phyloP scores from a whole-genome alignment of 2,329 filamentous ascomycete genomes.

The Aureobasidium sp. region DNA sequence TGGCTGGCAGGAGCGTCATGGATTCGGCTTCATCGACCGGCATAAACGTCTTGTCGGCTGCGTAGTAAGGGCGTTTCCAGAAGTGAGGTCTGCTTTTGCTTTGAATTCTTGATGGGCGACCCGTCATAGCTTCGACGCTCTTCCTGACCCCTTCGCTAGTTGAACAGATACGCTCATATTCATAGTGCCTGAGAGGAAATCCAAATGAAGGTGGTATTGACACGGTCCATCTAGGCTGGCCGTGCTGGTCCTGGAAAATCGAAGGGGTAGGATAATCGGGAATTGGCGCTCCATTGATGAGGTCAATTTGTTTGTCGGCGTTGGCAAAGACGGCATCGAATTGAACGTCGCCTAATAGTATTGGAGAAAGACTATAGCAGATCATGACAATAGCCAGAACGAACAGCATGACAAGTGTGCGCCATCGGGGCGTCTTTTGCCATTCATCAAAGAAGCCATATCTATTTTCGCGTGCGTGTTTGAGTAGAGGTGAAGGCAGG shows the following conservation, averaged over 20 bases:
- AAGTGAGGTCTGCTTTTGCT: constrained; percentile 35
- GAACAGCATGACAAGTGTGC: constrained; percentile 17
- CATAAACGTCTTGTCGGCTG: constrained; percentile 61
- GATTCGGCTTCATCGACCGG: constrained; percentile 66
- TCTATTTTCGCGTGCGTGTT: constrained; percentile 15
- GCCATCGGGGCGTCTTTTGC: not conserved
- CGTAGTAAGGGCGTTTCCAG: constrained; percentile 48
- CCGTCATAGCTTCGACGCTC: constrained; percentile 25
- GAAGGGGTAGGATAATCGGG: constrained; percentile 68
- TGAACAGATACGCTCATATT: constrained; percentile 64
- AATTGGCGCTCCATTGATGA: constrained; percentile 58
- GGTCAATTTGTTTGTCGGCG: constrained; percentile 46
- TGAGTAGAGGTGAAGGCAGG: constrained; percentile 21
- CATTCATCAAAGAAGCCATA: constrained; percentile 4
- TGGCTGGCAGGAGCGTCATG: constrained; percentile 51
- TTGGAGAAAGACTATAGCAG: constrained; percentile 15
- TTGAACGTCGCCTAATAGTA: constrained; percentile 21
- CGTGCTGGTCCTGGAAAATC: constrained; percentile 57
- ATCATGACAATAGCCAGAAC: constrained; percentile 12
- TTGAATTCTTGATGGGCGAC: constrained; percentile 28
- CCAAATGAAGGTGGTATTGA: constrained; percentile 61
- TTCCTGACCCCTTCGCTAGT: constrained; percentile 41
- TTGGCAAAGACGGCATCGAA: constrained; percentile 29
- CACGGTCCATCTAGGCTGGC: constrained; percentile 69
- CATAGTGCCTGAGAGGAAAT: constrained; percentile 59